A percentile compares a stretch with the other conserved stretches of the same genome.
These are phyloP conservation scores for Emericellopsis atlantica DNA, from an alignment of 2,329 filamentous ascomycete species.

Conservation along the genomic window DNA sequence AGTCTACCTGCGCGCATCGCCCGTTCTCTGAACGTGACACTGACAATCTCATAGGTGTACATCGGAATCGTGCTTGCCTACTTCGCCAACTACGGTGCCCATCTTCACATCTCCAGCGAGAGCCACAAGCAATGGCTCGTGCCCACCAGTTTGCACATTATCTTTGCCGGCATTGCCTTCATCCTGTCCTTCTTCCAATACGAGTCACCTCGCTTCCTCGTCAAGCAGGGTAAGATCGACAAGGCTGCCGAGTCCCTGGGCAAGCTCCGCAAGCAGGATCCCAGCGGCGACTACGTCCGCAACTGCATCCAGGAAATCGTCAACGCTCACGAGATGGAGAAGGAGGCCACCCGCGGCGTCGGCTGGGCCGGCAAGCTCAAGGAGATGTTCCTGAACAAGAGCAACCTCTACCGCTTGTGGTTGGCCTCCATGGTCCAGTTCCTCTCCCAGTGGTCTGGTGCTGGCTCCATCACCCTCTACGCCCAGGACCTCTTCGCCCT, in stretches of 20 bases:
- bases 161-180: slow-evolving; percentile 63
- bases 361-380: slow-evolving; percentile 53
- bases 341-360: slow-evolving; percentile 56
- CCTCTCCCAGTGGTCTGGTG: slow-evolving; percentile 62
- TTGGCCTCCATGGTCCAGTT: slow-evolving; percentile 57
- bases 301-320: slow-evolving; percentile 53
- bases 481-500: slow-evolving; percentile 61
- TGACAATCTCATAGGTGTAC: slow-evolving; percentile 32
- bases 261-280: slow-evolving; percentile 44
- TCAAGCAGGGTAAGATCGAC: slow-evolving; percentile 50
- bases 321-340: slow-evolving; percentile 53
- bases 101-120: slow-evolving; percentile 33
- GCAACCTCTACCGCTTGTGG: slow-evolving; percentile 63
- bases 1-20: too few relatives aligned
- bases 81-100: slow-evolving; percentile 56
- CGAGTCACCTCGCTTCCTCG: slow-evolving; percentile 59
- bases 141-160: slow-evolving; percentile 64
- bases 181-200: slow-evolving; percentile 54
- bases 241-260: slow-evolving; percentile 43
- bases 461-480: slow-evolving; percentile 65
- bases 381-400: slow-evolving; percentile 54
- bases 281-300: slow-evolving; percentile 47
- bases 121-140: slow-evolving; percentile 45
- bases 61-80: slow-evolving; percentile 69
- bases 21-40: too few relatives aligned